Base-by-base conservation (phyloP, 352 stramenopile species). In the Phytophthora sp. region DNA sequence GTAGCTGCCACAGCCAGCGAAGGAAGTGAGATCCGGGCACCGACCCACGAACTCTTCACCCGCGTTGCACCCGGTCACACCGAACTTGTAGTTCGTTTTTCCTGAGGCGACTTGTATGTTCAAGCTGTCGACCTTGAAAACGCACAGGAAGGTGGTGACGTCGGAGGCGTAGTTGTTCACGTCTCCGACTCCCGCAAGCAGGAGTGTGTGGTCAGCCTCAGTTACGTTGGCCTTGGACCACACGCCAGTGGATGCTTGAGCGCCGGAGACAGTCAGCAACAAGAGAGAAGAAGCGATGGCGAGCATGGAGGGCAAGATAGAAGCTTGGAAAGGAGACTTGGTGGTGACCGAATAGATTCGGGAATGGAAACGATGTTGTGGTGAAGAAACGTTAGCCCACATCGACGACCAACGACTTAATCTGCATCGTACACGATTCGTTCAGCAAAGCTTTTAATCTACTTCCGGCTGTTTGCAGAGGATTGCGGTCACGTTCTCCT, bases 1-100 rank as follows among this genome's bases (percentile, higher is more conserved):
- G 49, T 74, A 78, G 34, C 12, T 61, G 9, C 51, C 44, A 42
- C 55, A 55, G 2, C 48, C 46, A 45, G 46, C 27, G 37, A 65
- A 65, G 28, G 64, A 72, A 26, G 66, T 56, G 39, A 70, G 65
- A 28, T 76, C 58, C 20, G 55, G 35, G 61, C 69, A 80, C 35
- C 59, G 60, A 17, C 69, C 69, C 11, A 78, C 65, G 18, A 60
- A 63, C n/a, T 55, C 42, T 21, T 63, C 59, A 31, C 64, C 55
- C 34, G 75, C 62, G 26, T 69, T 61, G 55, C 76, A 85, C 5
- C 67, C 74, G 5, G 70, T 59, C 6, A 82, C 46, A 31, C 72
- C 26, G 61, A 77, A 85, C 30, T 67, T 69, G 62, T 79, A 82
- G 50, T 74, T 78, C 23, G 64, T 79, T 24, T 70, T 65, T n/a